A percentile compares a stretch with the other conserved stretches of the same genome.
These are phyloP conservation scores for Leptographium lundbergii DNA, from an alignment of 2,329 filamentous ascomycete genomes.

Conservation along the genomic window DNA sequence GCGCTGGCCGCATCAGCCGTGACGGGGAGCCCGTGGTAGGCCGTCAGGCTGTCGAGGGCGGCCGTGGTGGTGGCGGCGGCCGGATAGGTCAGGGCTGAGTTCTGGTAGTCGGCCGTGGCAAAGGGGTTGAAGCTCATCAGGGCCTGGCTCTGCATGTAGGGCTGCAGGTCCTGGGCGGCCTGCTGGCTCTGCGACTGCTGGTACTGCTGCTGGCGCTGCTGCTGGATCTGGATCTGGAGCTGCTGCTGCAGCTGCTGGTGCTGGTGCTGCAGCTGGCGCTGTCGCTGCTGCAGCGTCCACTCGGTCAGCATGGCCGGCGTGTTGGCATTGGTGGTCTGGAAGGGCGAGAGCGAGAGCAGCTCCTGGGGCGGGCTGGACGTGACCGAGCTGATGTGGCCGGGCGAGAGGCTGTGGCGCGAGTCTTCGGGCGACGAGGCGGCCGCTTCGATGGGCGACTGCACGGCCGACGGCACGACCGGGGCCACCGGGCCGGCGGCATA, in stretches of 20 bases:
- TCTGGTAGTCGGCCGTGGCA: conserved; percentile 36
- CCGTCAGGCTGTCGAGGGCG: conserved; percentile 30
- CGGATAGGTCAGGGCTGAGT: conserved; percentile 47
- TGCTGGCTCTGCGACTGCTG: conserved; percentile 30
- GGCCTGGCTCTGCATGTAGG: conserved; percentile 44
- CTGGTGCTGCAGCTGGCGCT: conserved; percentile 28
- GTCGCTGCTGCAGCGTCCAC: conserved; percentile 48
- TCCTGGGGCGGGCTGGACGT: conserved; percentile 41
- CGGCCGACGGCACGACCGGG: conserved; percentile 16
- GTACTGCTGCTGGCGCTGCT: conserved; percentile 19
- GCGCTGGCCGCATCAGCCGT: conserved; percentile 38
- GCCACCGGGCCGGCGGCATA: conserved; percentile 21
- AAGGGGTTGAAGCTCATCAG: conserved; percentile 44
- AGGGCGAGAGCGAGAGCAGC: conserved; percentile 45
- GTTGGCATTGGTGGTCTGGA: conserved; percentile 36
- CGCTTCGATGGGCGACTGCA: conserved; percentile 26
- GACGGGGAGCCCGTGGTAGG: conserved; percentile 47
- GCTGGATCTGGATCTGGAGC: conserved; percentile 29
- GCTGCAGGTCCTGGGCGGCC: conserved; percentile 34
- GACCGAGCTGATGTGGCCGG: conserved; percentile 31
- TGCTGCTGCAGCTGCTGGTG: conserved; percentile 18
- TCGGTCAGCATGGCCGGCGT: conserved; percentile 39
- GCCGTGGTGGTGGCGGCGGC: conserved; percentile 38
- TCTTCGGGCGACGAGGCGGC: conserved; percentile 40
- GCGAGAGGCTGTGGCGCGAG: conserved; percentile 33